Percentiles rank a stretch among this genome's conserved stretches.
Conservation (phyloP, 257 asterid species). For the Forsythia viridissima region DNA sequence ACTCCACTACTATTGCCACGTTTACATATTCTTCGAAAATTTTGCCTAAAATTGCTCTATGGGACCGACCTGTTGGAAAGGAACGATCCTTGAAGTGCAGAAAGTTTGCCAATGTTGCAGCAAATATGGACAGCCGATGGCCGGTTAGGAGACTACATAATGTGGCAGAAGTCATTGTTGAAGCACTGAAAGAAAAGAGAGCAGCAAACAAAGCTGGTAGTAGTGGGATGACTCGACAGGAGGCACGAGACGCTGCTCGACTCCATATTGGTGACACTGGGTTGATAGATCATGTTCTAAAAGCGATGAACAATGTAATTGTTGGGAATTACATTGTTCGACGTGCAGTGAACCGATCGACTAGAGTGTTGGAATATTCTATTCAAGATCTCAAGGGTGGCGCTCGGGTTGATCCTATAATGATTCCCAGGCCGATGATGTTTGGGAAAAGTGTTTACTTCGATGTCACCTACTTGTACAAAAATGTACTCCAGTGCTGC, state of each 20-base stretch:
- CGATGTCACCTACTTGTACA: constrained; percentile 52
- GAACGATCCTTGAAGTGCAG: constrained; percentile 49
- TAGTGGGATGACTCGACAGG: constrained; percentile 86
- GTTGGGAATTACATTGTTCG: constrained; percentile 60
- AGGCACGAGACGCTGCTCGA: constrained; percentile 95
- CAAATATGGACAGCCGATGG: constrained; percentile 86
- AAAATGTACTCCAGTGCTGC: constrained; percentile 39
- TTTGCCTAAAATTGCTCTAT: constrained; percentile 30
- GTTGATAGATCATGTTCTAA: constrained; percentile 79
- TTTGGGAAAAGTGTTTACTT: constrained; percentile 37
- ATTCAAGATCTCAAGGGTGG: constrained; percentile 56
- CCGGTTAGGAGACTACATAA: constrained; percentile 77
- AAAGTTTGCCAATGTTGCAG: constrained; percentile 67
- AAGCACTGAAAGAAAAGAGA: constrained; percentile 69
- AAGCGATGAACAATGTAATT: constrained; percentile 77
- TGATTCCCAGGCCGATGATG: constrained; percentile 16
- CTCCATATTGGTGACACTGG: constrained; percentile 91
- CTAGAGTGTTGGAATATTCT: constrained; percentile 69
- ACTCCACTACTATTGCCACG: not conserved
- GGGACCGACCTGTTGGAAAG: constrained; percentile 33
- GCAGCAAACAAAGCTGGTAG: constrained; percentile 28
- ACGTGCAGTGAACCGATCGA: constrained; percentile 61
- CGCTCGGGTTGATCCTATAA: constrained; percentile 22
- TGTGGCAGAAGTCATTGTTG: constrained; percentile 81
- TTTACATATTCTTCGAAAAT: constrained; percentile 28